These are phyloP conservation scores for Penicillium dipodomyicola DNA, from an alignment of 495 filamentous ascomycete genomes.

Conservation along the genomic window DNA sequence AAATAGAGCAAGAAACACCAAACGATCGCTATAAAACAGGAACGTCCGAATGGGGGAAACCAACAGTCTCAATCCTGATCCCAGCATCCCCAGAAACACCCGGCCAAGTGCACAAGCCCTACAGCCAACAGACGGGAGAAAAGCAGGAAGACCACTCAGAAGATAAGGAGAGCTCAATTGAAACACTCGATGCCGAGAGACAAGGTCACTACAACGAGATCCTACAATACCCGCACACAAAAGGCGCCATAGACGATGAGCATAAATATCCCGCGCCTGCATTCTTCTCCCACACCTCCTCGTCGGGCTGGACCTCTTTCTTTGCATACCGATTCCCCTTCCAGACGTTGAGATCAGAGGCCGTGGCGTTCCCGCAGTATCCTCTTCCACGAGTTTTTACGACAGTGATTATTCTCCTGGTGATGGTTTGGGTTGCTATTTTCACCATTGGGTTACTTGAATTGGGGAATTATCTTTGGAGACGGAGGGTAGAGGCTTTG, in stretches of 20 bases:
- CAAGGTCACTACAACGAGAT: slow-evolving; percentile 18
- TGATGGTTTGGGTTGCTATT: slow-evolving; percentile 30
- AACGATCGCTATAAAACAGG: slow-evolving; percentile 5
- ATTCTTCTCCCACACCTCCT: not conserved
- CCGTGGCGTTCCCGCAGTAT: slow-evolving; percentile 6
- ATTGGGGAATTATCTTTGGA: slow-evolving; percentile 24
- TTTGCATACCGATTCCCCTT: slow-evolving; percentile 19
- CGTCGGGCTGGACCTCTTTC: slow-evolving; percentile 14
- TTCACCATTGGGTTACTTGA: slow-evolving; percentile 30
- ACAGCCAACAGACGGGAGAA: slow-evolving; percentile 1
- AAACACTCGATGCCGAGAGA: not conserved
- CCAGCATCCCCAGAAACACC: slow-evolving; percentile 10
- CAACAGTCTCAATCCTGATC: slow-evolving; percentile 14
- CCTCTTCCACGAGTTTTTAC: slow-evolving; percentile 20
- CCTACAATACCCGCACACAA: slow-evolving; percentile 6
- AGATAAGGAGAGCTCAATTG: not conserved
- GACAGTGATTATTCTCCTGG: slow-evolving; percentile 23
- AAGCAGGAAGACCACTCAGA: not conserved
- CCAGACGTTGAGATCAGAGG: slow-evolving; percentile 16
- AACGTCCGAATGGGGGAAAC: not conserved
- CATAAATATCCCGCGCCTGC: not conserved
- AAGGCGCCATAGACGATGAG: not conserved
- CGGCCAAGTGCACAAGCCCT: slow-evolving; percentile 1
- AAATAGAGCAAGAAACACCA: not conserved
- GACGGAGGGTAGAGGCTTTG: not conserved